Base-by-base conservation (phyloP, 2,329 filamentous ascomycete genomes). In the Ophiostoma populinum region DNA sequence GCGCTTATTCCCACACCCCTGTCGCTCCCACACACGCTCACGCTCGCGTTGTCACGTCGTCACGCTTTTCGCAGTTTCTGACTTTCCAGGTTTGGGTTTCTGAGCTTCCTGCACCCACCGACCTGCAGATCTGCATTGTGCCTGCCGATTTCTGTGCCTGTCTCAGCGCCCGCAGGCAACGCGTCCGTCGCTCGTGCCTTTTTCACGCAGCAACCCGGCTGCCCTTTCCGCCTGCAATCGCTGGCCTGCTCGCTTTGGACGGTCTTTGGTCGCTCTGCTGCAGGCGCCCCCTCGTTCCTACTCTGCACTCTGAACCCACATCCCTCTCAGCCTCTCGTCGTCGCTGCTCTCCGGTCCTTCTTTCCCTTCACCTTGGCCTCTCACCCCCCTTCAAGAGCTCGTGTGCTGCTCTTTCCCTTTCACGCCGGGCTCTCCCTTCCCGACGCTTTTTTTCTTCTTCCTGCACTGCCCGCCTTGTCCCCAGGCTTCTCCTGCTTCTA, bases 271-370 rank as follows among this genome's bases (percentile, higher is more conserved):
- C n/a, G n/a, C n/a, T n/a, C n/a, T n/a, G n/a, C n/a, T n/a, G n/a
- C n/a, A n/a, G n/a, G n/a, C n/a, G n/a, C n/a, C 12, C 12, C 28
- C 16, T 24, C 13, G 26, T 24, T 11, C 21, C 30, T 25, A 18
- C 28, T 24, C 18, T 27, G 17, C 28, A 32, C 21, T 19, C 17
- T 27, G 12, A 18, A 5, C 19, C 17, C 20, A 25, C 28, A 24
- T 29, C 21, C 18, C 31, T 28, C 32, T 35, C 28, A 22, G 19
- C 30, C 24, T 36, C 29, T 29, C 36, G 28, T 33, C 22, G 11
- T 32, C 18, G 4, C 17, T 17, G 11, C 10, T 7, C 15, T 12
- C 7, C 10, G 10, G 19, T 32, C 29, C 18, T 20, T 25, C 20
- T 21, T 26, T 8, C 22, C 15, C 22, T 25, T 11, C 13, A 28